Base-by-base conservation (phyloP, 805 yeast species). In the Diddensiella santjacobensis region DNA sequence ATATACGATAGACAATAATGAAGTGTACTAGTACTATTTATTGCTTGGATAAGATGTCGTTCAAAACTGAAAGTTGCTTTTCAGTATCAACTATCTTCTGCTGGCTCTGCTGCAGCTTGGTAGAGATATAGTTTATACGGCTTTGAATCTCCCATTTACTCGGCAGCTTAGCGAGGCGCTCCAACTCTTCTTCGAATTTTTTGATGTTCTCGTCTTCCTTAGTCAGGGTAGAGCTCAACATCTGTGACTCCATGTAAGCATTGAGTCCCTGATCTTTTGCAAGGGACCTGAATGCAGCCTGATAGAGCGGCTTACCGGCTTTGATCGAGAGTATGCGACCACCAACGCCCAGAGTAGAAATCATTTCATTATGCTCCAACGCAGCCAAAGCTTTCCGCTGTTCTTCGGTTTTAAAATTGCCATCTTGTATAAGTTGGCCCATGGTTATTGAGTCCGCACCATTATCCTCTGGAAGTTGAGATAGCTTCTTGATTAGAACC, bases 271-370 rank as follows among this genome's bases (percentile, higher is more conserved):
- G 58, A 61, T 89, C 90, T 1, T 71, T 55, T 2, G 81, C 74
- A 60, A 93, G 71, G 50, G 77, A 76, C 48, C 71, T 59, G 68
- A 91, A 93, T 0, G 98, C 96, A 0, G 90, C 86, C 49, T 76
- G 74, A 64, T 72, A 89, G 19, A 93, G 69, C 2, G 99, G 98
- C 58, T 89, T 82, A 0, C 96, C 95, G 1, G 96, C 87, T 18
- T 69, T 66, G 17, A 93, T 77, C 4, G 76, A 75, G 40, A 72
- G 69, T 18, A 87, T 67, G 22, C 87, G 76, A 15, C 97, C 98
- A 54, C 86, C 83, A 37, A 83, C 85, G 51, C 88, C 76, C n/a
- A 77, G 70, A 47, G 88, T 75, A 1, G 83, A 68, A 36, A 93
- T 76, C 58, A 93, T 67, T 40, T 90, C 96, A 31, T 80, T 77